phyloP scores from a whole-genome alignment of 75 land plant species.

The Cunninghamia lanceolata region DNA sequence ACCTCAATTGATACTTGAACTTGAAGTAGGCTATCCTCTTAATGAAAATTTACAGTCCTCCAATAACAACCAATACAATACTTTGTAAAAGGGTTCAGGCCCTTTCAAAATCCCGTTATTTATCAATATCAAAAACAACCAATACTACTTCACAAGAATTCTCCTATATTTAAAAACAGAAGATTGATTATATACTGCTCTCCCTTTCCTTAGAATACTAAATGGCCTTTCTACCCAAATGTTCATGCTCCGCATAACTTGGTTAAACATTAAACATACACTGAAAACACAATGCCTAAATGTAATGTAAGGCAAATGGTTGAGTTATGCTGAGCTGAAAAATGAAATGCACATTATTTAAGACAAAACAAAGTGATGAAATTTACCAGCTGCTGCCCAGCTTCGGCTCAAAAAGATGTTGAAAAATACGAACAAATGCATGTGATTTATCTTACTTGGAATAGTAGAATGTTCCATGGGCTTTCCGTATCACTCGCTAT shows the following conservation, averaged over 20 bases:
- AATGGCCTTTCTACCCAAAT: not conserved
- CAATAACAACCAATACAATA: not conserved
- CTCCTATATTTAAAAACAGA: not conserved
- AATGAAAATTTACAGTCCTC: not conserved
- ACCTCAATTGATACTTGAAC: not conserved
- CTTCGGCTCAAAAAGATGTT: not conserved
- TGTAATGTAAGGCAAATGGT: not conserved
- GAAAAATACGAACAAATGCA: not conserved
- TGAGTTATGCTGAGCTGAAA: not conserved
- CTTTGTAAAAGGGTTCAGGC: too few relatives aligned
- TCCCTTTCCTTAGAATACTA: not conserved
- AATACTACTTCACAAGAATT: not conserved
- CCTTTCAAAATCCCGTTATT: too few relatives aligned
- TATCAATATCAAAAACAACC: not conserved
- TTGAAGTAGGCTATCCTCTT: not conserved
- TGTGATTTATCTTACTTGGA: not conserved
- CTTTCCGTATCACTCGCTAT: not conserved
- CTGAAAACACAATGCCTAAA: not conserved
- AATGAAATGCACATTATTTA: not conserved
- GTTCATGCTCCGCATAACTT: not conserved
- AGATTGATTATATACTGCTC: not conserved
- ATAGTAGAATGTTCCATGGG: not conserved
- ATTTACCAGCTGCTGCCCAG: not conserved
- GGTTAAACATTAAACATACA: not conserved
- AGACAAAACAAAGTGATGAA: not conserved